Conservation (phyloP, 2,329 filamentous ascomycete species). For the Ophiostoma quercus region DNA sequence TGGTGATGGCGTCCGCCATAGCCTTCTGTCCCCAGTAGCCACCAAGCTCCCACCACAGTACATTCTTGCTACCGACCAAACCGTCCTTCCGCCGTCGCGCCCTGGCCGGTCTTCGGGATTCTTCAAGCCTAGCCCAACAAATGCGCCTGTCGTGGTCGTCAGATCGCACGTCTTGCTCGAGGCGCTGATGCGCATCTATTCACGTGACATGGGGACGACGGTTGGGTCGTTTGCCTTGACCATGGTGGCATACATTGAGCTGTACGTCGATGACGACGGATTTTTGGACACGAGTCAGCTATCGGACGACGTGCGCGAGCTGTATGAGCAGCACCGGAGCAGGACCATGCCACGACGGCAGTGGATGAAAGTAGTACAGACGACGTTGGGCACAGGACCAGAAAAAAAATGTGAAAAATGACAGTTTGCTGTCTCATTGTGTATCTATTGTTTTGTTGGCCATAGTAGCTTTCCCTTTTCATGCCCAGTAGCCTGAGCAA, state of each 20-base stretch:
- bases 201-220: slow-evolving; percentile 27
- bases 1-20: slow-evolving; percentile 15
- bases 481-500: slow-evolving; percentile 36
- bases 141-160: slow-evolving; percentile 25
- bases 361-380: too few relatives aligned
- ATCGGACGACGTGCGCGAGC: too few relatives aligned
- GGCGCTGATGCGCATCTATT: slow-evolving; percentile 30
- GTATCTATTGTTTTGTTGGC: background rate
- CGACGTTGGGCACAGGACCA: too few relatives aligned
- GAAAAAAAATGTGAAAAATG: too few relatives aligned
- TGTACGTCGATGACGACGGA: slow-evolving; percentile 30
- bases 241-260: slow-evolving; percentile 30
- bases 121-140: slow-evolving; percentile 21
- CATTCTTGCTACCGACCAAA: slow-evolving; percentile 29
- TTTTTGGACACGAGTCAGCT: slow-evolving; percentile 24
- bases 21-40: slow-evolving; percentile 20
- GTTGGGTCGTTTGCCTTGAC: slow-evolving; percentile 27
- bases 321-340: too few relatives aligned
- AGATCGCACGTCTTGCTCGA: slow-evolving; percentile 30
- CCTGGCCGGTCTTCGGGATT: slow-evolving; percentile 27
- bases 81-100: slow-evolving; percentile 28
- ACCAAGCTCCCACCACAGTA: slow-evolving; percentile 25
- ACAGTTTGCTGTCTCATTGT: too few relatives aligned
- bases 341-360: too few relatives aligned
- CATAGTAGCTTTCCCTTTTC: slow-evolving; percentile 31